Conservation (phyloP, 805 yeast genomes). For the Wickerhamiella spandovensis region DNA sequence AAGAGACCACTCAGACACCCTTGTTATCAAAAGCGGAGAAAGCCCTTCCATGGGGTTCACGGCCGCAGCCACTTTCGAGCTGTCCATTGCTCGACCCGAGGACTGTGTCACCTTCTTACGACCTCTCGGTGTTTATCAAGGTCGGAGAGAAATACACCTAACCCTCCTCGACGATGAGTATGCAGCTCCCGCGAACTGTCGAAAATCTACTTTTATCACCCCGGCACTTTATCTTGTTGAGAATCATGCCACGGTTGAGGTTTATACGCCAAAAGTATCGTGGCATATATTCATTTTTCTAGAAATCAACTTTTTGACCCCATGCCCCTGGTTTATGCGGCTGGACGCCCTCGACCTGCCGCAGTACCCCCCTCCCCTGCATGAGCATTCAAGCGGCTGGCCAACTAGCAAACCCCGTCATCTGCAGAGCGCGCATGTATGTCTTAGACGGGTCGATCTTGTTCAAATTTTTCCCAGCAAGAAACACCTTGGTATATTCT, state of each 20-base stretch:
- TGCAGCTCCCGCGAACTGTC: neutral
- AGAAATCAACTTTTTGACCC: neutral
- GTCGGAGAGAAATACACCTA: neutral
- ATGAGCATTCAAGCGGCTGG: neutral
- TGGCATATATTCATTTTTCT: neutral
- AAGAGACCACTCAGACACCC: slow-evolving; percentile 3
- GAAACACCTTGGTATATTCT: neutral
- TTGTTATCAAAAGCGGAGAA: slow-evolving; percentile 10
- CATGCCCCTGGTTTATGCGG: neutral
- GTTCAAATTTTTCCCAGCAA: neutral
- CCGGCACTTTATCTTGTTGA: neutral
- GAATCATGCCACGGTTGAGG: neutral
- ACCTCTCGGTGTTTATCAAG: neutral
- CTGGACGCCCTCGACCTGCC: neutral
- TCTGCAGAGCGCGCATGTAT: neutral
- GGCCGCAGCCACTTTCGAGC: neutral
- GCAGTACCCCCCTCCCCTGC: neutral
- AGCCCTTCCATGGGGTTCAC: neutral
- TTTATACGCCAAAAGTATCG: neutral
- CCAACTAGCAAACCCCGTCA: neutral
- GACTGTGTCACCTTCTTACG: neutral
- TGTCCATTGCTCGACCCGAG: neutral
- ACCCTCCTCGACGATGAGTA: neutral
- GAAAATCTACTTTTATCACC: neutral
- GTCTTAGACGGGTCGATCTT: neutral